A percentile compares a stretch with the other conserved stretches of the same genome.
Conservation (phyloP, 257 asterid species). For the Forsythia viridissima region DNA sequence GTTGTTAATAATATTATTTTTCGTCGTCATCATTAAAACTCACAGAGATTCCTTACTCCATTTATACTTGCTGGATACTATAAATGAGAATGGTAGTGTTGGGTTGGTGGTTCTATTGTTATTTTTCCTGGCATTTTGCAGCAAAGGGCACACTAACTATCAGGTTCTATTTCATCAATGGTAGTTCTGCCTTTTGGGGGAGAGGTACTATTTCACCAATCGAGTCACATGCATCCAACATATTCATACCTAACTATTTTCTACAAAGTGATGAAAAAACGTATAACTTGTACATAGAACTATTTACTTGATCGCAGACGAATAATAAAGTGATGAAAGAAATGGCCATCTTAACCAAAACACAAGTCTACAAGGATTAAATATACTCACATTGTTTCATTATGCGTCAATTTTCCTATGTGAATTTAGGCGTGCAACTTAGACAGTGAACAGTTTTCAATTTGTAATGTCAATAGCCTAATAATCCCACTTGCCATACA, state of each 20-base stretch:
- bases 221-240: too few species aligned
- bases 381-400: background rate
- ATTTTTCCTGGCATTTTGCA: too few species aligned
- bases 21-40: background rate
- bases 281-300: too few species aligned
- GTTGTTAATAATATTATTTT: background rate
- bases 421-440: background rate
- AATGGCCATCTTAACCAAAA: background rate
- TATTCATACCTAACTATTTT: too few species aligned
- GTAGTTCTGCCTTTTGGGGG: background rate
- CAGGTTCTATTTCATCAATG: too few species aligned
- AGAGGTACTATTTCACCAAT: too few species aligned
- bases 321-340: background rate
- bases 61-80: background rate
- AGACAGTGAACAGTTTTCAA: background rate
- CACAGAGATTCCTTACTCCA: background rate
- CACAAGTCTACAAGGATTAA: background rate
- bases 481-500: too few species aligned
- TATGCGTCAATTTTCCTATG: too few species aligned
- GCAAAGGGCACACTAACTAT: too few species aligned
- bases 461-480: background rate
- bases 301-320: too few species aligned
- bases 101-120: background rate
- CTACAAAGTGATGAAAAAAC: too few species aligned
- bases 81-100: background rate